A percentile compares a stretch with the other conserved stretches of the same genome.
phyloP scores from a whole-genome alignment of 495 filamentous ascomycete species.

The Lindgomyces ingoldianus region DNA sequence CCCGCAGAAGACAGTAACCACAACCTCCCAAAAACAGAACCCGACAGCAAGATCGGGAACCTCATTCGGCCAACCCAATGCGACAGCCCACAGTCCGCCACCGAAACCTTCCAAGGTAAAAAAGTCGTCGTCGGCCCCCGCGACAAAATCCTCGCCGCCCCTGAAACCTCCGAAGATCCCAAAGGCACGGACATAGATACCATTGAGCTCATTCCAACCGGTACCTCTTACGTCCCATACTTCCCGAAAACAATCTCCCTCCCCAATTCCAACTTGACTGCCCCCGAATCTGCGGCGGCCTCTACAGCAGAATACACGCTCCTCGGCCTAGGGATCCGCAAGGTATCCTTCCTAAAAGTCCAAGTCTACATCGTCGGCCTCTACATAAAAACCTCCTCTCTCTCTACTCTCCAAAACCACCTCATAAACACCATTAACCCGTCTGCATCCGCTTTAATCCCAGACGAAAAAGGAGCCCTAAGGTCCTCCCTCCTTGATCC shows the following conservation, averaged over 20 bases:
- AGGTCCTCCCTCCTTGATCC: constrained; percentile 68
- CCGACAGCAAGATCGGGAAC: not conserved
- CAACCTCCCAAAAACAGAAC: not conserved
- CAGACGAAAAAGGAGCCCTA: constrained; percentile 71
- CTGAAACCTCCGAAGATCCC: constrained; percentile 47
- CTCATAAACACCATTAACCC: constrained; percentile 52
- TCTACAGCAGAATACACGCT: constrained; percentile 74
- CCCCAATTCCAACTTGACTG: constrained; percentile 44
- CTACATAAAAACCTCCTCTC: constrained; percentile 80
- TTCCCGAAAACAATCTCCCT: constrained; percentile 76
- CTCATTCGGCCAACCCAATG: constrained; percentile 15
- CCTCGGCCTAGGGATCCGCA: constrained; percentile 81
- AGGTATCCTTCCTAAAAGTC: constrained; percentile 85
- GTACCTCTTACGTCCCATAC: constrained; percentile 77
- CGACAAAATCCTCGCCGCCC: constrained; percentile 58
- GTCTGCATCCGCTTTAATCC: constrained; percentile 77
- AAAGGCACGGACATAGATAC: constrained; percentile 43
- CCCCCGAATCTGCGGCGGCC: constrained; percentile 34
- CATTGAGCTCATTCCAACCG: constrained; percentile 70
- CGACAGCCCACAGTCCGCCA: constrained; percentile 29
- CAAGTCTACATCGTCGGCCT: constrained; percentile 93
- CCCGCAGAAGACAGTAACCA: constrained; percentile 4
- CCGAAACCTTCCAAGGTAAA: constrained; percentile 45
- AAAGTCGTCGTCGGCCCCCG: constrained; percentile 50
- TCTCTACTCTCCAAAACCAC: constrained; percentile 58